These are phyloP conservation scores for Jatropha podagrica DNA, from an alignment of 441 rosid genomes.

Conservation along the genomic window DNA sequence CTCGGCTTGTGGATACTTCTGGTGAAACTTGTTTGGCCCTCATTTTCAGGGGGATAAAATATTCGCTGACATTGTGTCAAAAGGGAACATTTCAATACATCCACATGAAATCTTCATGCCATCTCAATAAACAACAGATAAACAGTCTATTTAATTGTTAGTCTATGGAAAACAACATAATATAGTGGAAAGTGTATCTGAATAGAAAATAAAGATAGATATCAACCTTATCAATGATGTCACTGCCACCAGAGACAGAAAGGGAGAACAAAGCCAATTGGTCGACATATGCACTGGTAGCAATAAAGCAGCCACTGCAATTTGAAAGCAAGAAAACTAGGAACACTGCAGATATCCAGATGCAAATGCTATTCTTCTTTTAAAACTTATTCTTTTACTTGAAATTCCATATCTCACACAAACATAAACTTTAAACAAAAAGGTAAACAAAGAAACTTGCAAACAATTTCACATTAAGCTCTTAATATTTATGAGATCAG, in stretches of 20 bases:
- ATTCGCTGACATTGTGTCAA: conserved; percentile 55
- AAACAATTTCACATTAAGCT: background rate
- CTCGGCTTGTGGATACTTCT: conserved; percentile 38
- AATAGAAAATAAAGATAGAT: conserved; percentile 18
- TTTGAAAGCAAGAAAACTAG: conserved; percentile 27
- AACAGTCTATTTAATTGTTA: conserved; percentile 7
- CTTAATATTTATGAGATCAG: background rate
- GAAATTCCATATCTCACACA: background rate
- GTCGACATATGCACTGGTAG: conserved; percentile 87
- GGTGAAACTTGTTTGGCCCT: conserved; percentile 37
- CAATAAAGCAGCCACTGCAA: conserved; percentile 79
- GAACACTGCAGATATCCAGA: conserved; percentile 15
- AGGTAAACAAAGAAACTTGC: background rate
- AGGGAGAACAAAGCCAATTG: conserved; percentile 79
- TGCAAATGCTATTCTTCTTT: background rate
- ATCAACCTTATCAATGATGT: conserved; percentile 67
- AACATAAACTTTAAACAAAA: background rate
- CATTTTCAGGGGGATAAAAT: conserved; percentile 71
- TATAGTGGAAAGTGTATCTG: conserved; percentile 19
- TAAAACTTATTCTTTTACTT: background rate
- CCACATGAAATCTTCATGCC: conserved; percentile 15
- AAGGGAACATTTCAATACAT: conserved; percentile 26
- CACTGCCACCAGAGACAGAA: conserved; percentile 56
- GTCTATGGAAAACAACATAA: conserved; percentile 14
- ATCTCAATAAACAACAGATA: conserved; percentile 2